Base-by-base conservation (phyloP, 1,284 basidiomycete species). In the Ganoderma boninense region DNA sequence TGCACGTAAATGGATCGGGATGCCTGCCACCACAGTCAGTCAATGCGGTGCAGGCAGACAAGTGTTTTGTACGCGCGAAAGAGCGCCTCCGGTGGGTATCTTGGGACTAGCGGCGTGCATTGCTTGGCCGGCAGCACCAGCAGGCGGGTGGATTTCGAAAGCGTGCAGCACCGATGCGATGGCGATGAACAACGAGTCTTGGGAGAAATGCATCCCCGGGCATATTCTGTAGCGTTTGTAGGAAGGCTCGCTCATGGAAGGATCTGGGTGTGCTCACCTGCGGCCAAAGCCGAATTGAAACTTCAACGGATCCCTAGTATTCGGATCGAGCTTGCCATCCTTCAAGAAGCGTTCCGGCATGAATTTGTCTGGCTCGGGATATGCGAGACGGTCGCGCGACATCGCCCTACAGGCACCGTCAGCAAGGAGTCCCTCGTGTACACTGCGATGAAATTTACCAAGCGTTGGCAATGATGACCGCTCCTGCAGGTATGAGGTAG, bases 351-450 rank as follows among this genome's bases (percentile, higher is more conserved):
- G 66, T 20, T 77, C 76, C 11, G 76, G 76, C 23, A 71, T 69
- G 66, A 79, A 79, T 26, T n/a, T 59, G 8, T 74, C 69, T 4
- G 78, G 76, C 4, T 76, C 72, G 3, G 66, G 65, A 44, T 77
- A 79, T 11, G 64, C 54, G 11, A 20, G n/a, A 3, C 71, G 64
- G 67, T 78, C 75, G 29, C 73, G 73, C 35, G 74, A 67, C 66
- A 79, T 76, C 13, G 73, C 77, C 77, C 77, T 79, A 44, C 38
- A 57, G 57, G 11, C 5, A 8, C 0, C 5, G 10, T 35, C 20
- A 38, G 8, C 5, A 38, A 35, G 16, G 32, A 38, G 29, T 16
- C 38, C 7, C 7, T n/a, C 44, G 49, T 23, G 23, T 26, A 23
- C 20, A n/a, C 20, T 8, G 10, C 35, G 38, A 60, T 20, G 13